Evolutionary conservation across 108 stramenopile species (phyloP), one percentile per base, ranked within the genome.

Genomic region (Skeletonema tropicum): DNA sequence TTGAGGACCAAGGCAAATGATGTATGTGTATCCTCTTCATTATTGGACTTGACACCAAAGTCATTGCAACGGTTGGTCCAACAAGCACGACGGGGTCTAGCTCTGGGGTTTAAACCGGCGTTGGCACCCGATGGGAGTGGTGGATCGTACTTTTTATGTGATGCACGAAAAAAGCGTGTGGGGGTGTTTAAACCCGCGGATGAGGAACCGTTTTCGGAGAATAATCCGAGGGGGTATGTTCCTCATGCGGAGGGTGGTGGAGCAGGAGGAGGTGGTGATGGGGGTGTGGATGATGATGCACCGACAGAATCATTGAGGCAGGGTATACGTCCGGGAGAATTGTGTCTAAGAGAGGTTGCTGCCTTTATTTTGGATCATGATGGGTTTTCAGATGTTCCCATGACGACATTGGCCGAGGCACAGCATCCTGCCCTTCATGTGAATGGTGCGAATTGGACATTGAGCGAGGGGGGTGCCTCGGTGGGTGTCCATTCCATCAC

Each of bases 141-240:
- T 15, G 99, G 99, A 41, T 96, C 97, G 5, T 99, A 99, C 85
- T 97, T 98, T 76, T 75, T 99, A 12, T 84, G 88, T 57, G 93
- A 96, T 82, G 88, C 90, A 0, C 63, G 83, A 6, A 97, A 95
- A 45, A 83, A 68, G n/a, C 84, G 87, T 32, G 87, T 98, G 33
- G 98, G 88, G 3, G 97, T 96, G 21, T 99, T 98, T 85, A 99
- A 99, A 71, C 98, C 99, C 14, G 84, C 89, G 9, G 99, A 99
- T 80, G 99, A 99, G 73, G 99, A 99, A 74, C 98, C 98, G 0
- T 97, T 94, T 74, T 95, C 97, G 13, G 94, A 91, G 74, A 98
- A 98, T 84, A 99, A 99, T 74, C 98, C 99, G 2, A 81, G 96
- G 29, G 92, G 94, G 8, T 92, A 94, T 61, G 87, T 91, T 29